Evolutionary conservation across 2,329 filamentous ascomycete genomes (phyloP).

Genomic region (Fusarium sambucinum): DNA sequence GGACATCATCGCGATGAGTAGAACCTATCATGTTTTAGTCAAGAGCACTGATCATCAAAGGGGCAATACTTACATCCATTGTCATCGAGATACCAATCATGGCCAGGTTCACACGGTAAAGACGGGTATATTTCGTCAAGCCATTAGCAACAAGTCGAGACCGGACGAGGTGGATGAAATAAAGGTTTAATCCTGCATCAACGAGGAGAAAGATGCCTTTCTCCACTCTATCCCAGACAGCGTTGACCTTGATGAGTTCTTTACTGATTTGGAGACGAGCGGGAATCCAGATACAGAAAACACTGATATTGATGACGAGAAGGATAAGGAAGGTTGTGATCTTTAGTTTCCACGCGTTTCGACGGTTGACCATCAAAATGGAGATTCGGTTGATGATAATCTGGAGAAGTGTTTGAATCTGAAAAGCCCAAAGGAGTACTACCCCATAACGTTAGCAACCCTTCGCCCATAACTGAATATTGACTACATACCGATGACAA

Average conservation of each 20-base stretch:
- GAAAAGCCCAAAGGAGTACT: constrained; percentile 55
- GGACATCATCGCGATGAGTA: constrained; percentile 51
- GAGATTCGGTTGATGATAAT: constrained; percentile 68
- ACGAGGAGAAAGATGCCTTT: constrained; percentile 65
- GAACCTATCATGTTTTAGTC: constrained; percentile 30
- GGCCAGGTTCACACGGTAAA: constrained; percentile 55
- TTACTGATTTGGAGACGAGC: constrained; percentile 60
- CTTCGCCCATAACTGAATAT: accelerated
- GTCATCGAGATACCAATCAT: constrained; percentile 51
- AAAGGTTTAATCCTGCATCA: constrained; percentile 63
- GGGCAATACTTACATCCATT: constrained; percentile 42
- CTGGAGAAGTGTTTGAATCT: constrained; percentile 65
- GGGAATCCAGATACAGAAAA: constrained; percentile 68
- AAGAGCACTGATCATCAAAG: accelerated
- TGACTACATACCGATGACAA: constrained; percentile 39
- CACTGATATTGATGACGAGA: constrained; percentile 63
- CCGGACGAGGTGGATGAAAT: constrained; percentile 64
- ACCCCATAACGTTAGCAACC: not conserved
- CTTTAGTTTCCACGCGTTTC: constrained; percentile 56
- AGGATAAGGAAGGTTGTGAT: constrained; percentile 59
- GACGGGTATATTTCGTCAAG: constrained; percentile 61
- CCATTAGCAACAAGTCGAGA: constrained; percentile 61
- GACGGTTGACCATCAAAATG: constrained; percentile 59
- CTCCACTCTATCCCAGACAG: constrained; percentile 65
- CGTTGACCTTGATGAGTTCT: constrained; percentile 59